phyloP scores from a whole-genome alignment of 208 protist genomes.

The Trypanosoma brucei region DNA sequence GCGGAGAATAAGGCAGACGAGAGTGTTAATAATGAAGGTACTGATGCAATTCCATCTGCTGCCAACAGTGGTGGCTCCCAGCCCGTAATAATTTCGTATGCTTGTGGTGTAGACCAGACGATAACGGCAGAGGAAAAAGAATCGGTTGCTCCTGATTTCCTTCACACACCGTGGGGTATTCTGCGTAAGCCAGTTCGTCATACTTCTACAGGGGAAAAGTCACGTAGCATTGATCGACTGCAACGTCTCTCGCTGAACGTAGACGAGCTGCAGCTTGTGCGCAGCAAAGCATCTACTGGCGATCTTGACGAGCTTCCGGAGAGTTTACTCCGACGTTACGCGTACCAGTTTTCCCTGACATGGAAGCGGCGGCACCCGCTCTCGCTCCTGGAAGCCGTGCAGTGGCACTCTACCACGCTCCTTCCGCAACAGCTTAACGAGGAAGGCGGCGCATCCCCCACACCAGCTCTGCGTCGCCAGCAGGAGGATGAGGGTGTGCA shows the following conservation, averaged over 20 bases:
- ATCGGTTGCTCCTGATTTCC: slow-evolving; percentile 46
- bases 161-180: slow-evolving; percentile 85
- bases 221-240: slow-evolving; percentile 47
- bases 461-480: slow-evolving; percentile 64
- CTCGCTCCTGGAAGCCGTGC: slow-evolving; percentile 72
- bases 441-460: slow-evolving; percentile 28
- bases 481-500: slow-evolving; percentile 74
- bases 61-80: background rate
- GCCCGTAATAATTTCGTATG: background rate
- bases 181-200: slow-evolving; percentile 64
- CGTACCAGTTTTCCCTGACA: slow-evolving; percentile 74
- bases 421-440: slow-evolving; percentile 27
- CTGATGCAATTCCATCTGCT: background rate
- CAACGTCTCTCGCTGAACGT: slow-evolving; percentile 53
- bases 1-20: background rate
- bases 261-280: slow-evolving; percentile 64
- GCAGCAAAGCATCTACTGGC: slow-evolving; percentile 43
- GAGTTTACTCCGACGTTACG: slow-evolving; percentile 78
- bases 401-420: slow-evolving; percentile 82
- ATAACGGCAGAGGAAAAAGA: slow-evolving; percentile 40
- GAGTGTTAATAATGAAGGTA: background rate
- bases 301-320: slow-evolving; percentile 84
- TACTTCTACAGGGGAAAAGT: slow-evolving; percentile 3
- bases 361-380: slow-evolving; percentile 65
- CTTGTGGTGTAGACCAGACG: slow-evolving; percentile 31